Conservation (phyloP, 139 green algal genomes). For the Pleodorina starrii region DNA sequence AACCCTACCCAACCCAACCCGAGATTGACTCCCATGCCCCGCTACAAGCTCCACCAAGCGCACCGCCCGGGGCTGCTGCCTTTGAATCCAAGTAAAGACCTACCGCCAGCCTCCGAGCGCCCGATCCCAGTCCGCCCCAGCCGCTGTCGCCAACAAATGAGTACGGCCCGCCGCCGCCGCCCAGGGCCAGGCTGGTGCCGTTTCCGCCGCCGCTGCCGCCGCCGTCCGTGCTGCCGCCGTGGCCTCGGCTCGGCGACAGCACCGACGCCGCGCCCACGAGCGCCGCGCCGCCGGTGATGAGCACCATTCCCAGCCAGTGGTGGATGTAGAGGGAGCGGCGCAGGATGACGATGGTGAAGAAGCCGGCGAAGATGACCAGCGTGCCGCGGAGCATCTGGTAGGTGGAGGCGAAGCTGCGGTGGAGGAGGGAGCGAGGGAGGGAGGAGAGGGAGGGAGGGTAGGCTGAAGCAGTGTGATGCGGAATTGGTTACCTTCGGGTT, state of each 20-base stretch:
- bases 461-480: too few relatives aligned
- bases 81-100: too few relatives aligned
- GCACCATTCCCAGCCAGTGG: conserved; percentile 86
- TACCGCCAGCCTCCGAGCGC: conserved; percentile 7
- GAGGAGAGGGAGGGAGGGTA: not conserved
- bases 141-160: not conserved
- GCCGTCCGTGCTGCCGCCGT: not conserved
- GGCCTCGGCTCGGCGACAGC: conserved; percentile 28
- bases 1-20: too few relatives aligned
- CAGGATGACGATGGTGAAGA: conserved; percentile 87
- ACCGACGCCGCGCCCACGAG: conserved; percentile 84
- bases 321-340: conserved; percentile 80
- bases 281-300: conserved; percentile 84
- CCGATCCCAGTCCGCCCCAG: not conserved
- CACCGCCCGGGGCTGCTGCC: too few relatives aligned
- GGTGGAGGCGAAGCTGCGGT: conserved; percentile 75
- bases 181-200: not conserved
- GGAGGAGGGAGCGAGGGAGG: not conserved
- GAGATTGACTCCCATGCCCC: too few relatives aligned
- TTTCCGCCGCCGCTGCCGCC: not conserved
- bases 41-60: too few relatives aligned
- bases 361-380: conserved; percentile 87
- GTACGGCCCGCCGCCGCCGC: not conserved
- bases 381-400: conserved; percentile 95
- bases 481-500: too few relatives aligned